Evolutionary conservation across 140 eudicot species (phyloP), one percentile per base, ranked within the genome.

Genomic region (Stevia rebaudiana): DNA sequence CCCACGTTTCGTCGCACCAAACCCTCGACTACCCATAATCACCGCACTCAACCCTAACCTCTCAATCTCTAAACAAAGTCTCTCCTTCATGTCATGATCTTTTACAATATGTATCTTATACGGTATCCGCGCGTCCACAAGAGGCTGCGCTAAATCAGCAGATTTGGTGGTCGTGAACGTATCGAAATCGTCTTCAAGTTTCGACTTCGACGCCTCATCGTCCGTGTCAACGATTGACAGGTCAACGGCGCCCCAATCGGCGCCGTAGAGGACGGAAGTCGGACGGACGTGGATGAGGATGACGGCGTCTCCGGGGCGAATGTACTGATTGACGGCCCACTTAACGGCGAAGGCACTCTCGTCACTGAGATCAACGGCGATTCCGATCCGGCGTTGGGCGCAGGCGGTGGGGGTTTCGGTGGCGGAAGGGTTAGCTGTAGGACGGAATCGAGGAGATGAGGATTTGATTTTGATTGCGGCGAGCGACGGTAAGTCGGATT

Each of bases 11-110:
- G 81, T 75, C 0, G 95, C 95, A 12, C 95, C 95, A 18, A 87
- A 82, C 11, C 95, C 95, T 12, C 95, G 59, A 58, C 95, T 87
- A 23, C 95, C 95, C 95, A 87, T 87, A 24, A 87, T 84, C 52
- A 84, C 76, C 0, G 95, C 85, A 30, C 78, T 63, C 33, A 87
- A 69, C 35, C 95, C 95, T 21, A 87, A 62, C 76, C 95, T 79
- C 83, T 87, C 95, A 0, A 87, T 86, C 61, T 87, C 95, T 76
- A 87, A 69, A 36, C 96, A 84, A 19, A 88, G 74, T 78, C 94
- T 74, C 81, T 84, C 96, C 75, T 76, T 88, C 96, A 88, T 82
- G n/a, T 88, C 96, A 52, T 88, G 96, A 65, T 88, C 96, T 65
- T 88, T 88, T 11, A 88, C 96, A 4, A 88, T 88, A 58, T 88